Evolutionary conservation across 768 basidiomycete genomes (phyloP).

Genomic region (Leccinum uliginosum): DNA sequence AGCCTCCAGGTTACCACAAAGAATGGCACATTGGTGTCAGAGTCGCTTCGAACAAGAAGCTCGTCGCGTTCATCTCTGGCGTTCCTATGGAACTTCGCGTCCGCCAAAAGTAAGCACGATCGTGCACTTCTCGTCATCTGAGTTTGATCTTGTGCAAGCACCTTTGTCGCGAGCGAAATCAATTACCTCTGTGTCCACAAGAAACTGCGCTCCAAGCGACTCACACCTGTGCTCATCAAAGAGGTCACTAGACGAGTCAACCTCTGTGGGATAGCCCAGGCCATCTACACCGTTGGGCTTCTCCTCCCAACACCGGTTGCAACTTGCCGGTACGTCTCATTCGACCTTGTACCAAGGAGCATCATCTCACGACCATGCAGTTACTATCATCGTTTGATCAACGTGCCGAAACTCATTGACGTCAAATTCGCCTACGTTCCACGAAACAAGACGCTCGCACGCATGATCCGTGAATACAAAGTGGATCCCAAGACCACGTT

Average conservation of each 20-base stretch:
- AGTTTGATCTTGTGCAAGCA: conserved; percentile 36
- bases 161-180: conserved; percentile 79
- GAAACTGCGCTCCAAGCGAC: conserved; percentile 90
- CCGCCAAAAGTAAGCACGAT: conserved; percentile 62
- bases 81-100: conserved; percentile 86
- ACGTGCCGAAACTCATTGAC: conserved; percentile 88
- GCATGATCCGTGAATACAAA: conserved; percentile 77
- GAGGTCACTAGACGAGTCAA: conserved; percentile 94
- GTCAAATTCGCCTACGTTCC: conserved; percentile 87
- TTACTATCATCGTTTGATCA: conserved; percentile 89
- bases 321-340: conserved; percentile 61
- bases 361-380: conserved; percentile 35
- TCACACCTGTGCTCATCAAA: conserved; percentile 95
- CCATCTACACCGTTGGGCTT: conserved; percentile 93
- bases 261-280: conserved; percentile 89
- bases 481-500: conserved; percentile 49
- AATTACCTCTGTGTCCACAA: conserved; percentile 98
- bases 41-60: conserved; percentile 83
- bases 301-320: conserved; percentile 92
- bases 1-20: conserved; percentile 86
- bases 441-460: conserved; percentile 83
- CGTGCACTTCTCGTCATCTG: not conserved
- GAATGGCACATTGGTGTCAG: conserved; percentile 98
- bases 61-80: conserved; percentile 96
- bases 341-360: not conserved